Conservation (phyloP, 331 rosid genomes). For the Dryas integrifolia region DNA sequence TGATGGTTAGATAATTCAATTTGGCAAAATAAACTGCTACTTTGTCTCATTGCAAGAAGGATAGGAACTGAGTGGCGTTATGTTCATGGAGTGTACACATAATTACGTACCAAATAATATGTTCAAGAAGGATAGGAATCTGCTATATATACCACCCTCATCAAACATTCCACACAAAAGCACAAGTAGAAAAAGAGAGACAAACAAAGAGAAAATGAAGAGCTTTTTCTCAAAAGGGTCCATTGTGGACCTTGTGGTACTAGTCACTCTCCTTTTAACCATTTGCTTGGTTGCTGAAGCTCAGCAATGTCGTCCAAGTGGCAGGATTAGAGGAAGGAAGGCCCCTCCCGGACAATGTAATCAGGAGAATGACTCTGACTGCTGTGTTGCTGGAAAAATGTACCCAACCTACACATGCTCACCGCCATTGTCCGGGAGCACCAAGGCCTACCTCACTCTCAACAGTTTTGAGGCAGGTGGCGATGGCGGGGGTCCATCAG, state of each 20-base stretch:
- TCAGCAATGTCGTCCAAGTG: conserved; percentile 10
- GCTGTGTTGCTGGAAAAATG: conserved; percentile 2
- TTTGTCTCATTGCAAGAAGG: not conserved
- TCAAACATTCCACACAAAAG: not conserved
- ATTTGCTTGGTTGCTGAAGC: conserved; percentile 3
- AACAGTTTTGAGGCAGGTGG: conserved; percentile 28
- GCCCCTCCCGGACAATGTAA: conserved; percentile 13
- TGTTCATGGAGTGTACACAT: not conserved
- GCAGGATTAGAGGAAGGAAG: conserved; percentile 1
- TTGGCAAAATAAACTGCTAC: not conserved
- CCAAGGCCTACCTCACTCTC: conserved; percentile 35
- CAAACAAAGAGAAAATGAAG: conserved; percentile 3
- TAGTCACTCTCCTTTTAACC: not conserved
- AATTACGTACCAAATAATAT: too few relatives aligned
- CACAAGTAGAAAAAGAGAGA: not conserved
- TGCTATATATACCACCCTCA: not conserved
- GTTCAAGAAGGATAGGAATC: not conserved
- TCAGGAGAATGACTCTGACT: conserved; percentile 3
- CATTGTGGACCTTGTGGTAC: not conserved
- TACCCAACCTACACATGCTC: conserved; percentile 23
- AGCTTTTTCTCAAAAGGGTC: conserved; percentile 3
- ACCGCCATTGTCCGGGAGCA: conserved; percentile 17
- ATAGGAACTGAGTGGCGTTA: not conserved
- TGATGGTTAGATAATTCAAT: too few relatives aligned
- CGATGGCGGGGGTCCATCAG: conserved; percentile 40